Percentiles rank a stretch among this genome's conserved stretches.
These are phyloP conservation scores for Leishmania tropica DNA, from an alignment of 208 protist genomes.

Conservation along the genomic window DNA sequence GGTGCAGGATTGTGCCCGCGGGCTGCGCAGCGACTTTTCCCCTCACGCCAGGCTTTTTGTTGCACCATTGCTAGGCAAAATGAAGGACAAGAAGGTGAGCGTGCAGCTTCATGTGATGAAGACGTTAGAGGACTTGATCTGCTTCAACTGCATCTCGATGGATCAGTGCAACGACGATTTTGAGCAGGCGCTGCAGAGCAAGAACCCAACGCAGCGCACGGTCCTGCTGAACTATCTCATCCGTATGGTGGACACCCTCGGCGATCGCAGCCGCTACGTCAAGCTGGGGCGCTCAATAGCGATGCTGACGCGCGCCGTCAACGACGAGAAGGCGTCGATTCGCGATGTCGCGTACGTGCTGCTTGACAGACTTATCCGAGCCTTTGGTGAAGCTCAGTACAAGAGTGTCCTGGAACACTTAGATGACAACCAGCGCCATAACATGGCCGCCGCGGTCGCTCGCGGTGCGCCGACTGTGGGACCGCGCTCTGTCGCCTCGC, in stretches of 20 bases:
- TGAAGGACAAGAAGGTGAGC: constrained; percentile 92
- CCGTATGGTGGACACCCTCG: constrained; percentile 57
- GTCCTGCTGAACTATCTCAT: constrained; percentile 67
- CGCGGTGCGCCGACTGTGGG: constrained; percentile 21
- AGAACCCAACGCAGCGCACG: constrained; percentile 79
- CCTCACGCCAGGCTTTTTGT: constrained; percentile 57
- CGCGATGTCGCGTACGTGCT: constrained; percentile 70
- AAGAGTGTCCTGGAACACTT: constrained; percentile 49
- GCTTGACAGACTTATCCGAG: constrained; percentile 51
- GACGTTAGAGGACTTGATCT: constrained; percentile 75
- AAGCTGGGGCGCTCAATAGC: constrained; percentile 40
- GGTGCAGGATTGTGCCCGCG: constrained; percentile 79
- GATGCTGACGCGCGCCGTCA: constrained; percentile 73
- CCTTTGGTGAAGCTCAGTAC: constrained; percentile 63
- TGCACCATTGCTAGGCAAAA: constrained; percentile 78
- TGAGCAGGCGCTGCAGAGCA: constrained; percentile 70
- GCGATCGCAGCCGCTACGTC: constrained; percentile 42
- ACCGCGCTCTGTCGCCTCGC: constrained; percentile 4
- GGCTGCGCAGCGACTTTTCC: constrained; percentile 57
- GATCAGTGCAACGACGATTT: constrained; percentile 89
- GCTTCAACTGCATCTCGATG: constrained; percentile 77
- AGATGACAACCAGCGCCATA: constrained; percentile 79
- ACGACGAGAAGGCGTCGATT: constrained; percentile 84
- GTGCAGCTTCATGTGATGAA: constrained; percentile 79
- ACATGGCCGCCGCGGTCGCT: constrained; percentile 38